Base-by-base conservation (phyloP, 2,329 filamentous ascomycete species). In the Colletotrichum sp. region DNA sequence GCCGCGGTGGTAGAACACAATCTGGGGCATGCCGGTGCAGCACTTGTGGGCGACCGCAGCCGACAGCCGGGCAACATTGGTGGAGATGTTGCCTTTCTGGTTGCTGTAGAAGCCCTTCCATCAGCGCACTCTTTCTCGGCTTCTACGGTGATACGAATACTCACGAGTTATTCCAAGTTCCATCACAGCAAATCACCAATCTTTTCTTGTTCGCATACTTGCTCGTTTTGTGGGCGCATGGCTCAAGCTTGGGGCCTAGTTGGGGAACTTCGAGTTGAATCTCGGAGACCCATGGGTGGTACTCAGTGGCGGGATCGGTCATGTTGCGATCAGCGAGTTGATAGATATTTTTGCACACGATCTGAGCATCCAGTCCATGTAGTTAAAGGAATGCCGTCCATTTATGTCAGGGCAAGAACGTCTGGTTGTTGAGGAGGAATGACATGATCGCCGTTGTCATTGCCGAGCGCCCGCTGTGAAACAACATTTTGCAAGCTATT, bases 1-100 rank as follows among this genome's bases (percentile, higher is more conserved):
- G 9, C 84, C 84, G 9, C 83, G 81, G 26, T 85, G 83, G 70
- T 86, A 86, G 76, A 82, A 83, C 8, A 85, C 81, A 39, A 85
- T 74, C 76, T 85, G 84, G n/a, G 82, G 81, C 79, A 81, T 81
- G 64, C 80, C 78, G 18, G 80, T 81, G 52, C 78, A 79, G 26
- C 81, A 79, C 7, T 80, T 81, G 16, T 80, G 80, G 10, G 79
- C 79, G 9, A 85, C 75, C 3, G 81, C 81, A 34, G 83, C 80
- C 16, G 81, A 81, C 8, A 85, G 78, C 18, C 83, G 82, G 32
- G 81, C 82, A 12, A 85, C 84, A 32, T 85, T 85, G 14, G 82
- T 82, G 18, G 78, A 26, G 1, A 73, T 43, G 10, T 6, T 39
- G 4, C 74, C 74, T n/a, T 24, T 68, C 13, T 73, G n/a, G 48